Base-by-base conservation (phyloP, 192 early-diverging fungal genomes). In the Diversispora eburnea region DNA sequence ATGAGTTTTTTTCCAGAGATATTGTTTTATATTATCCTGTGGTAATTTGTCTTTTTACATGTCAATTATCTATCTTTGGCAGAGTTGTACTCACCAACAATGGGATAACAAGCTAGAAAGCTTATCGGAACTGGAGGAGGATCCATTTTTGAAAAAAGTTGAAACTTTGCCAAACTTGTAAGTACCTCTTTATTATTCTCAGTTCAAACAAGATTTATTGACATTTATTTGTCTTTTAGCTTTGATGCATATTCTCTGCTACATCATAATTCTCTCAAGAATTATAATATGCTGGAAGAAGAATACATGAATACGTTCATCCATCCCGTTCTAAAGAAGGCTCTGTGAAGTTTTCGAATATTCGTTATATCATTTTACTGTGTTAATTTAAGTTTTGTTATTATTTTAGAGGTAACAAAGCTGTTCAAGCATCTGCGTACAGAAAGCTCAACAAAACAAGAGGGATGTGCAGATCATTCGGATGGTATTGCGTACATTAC, bases 251-350 rank as follows among this genome's bases (percentile, higher is more conserved):
- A 55, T 69, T 51, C 51, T 8, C 19, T 69, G 67, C 9, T 54
- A n/a, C 15, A 51, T 39, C 10, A 73, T n/a, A 73, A 73, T 51
- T 47, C 60, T 19, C 25, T 73, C 20, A 73, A 73, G 19, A 62
- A 73, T 47, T 15, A 22, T 10, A n/a, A 73, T 39, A 60, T 73
- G 59, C 15, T 42, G 6, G 60, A 73, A 62, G 60, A 63, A 9
- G 71, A 73, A 20, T 73, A 51, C 20, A 73, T 73, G 71, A 73
- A 57, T 33, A 62, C 46, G 20, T 73, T 33, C 13, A 73, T 73
- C 25, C 59, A 62, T 73, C 59, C 60, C 43, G 42, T 73, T 42
- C 3, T 73, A 62, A 73, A 62, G 25, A 73, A 63, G 47, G 71
- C 60, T 10, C 49, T 73, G 10, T 4, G 10, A 3, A 61, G 45